Evolutionary conservation across 2,329 filamentous ascomycete species (phyloP), one percentile per base, ranked within the genome.

Genomic region (Trichophyton schoenleinii): DNA sequence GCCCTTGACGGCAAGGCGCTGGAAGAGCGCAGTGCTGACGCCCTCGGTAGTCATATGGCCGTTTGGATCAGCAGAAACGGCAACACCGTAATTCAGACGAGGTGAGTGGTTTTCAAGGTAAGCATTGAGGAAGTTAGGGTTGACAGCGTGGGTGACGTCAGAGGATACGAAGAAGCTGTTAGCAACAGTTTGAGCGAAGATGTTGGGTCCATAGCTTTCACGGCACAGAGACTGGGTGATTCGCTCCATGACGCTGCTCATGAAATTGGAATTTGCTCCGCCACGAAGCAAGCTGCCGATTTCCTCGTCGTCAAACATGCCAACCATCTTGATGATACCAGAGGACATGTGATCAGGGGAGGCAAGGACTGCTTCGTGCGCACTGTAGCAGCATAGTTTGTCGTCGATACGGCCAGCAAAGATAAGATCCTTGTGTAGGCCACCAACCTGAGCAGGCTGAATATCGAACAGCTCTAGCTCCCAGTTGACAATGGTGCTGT

Each of bases 241-340:
- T 64, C 92, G 88, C 76, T 95, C 89, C 62, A 97, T 82, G 25
- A 87, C 83, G 42, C 82, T 81, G 46, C 89, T 87, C 62, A 97
- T 81, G 78, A 96, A 95, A 78, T 96, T 97, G 61, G 89, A 86
- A 60, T 83, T 82, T 4, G 94, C 94, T 63, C 94, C 94, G 76
- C 97, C 92, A 61, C 92, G 88, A 58, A 96, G 83, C 7, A 90
- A 80, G 28, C 88, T 95, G 63, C 94, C 94, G 64, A 99, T 95
- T 74, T 99, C 94, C 74, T 99, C 94, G 69, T 96, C 88, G 71
- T 97, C 94, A 70, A 97, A 97, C 68, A 96, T 86, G n/a, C 87
- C 91, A 41, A 94, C 89, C 61, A 96, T 80, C 75, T 95, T 95
- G 74, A 97, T 85, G 60, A 87, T 82, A n/a, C 85, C 73, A 1